Percentiles rank a stretch among this genome's conserved stretches.
Evolutionary conservation across 1,139 yeast species (phyloP).

Genomic region (Nematodospora anomalae): DNA sequence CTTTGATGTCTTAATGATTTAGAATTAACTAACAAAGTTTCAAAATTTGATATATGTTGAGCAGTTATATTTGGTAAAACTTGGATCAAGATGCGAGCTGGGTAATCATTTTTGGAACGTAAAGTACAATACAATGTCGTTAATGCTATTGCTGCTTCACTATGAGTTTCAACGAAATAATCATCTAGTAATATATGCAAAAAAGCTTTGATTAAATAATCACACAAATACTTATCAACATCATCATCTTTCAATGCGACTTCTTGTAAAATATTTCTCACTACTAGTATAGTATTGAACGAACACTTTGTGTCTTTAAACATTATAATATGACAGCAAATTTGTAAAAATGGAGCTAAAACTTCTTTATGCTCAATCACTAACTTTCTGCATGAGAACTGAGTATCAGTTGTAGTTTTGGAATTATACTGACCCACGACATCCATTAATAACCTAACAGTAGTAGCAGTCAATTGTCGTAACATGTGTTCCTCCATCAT

Average conservation of each 20-base stretch:
- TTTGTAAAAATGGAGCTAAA: constrained; percentile 74
- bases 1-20: constrained; percentile 73
- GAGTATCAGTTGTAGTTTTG: constrained; percentile 53
- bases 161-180: constrained; percentile 81
- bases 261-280: constrained; percentile 69
- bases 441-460: constrained; percentile 86
- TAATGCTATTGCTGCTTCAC: constrained; percentile 86
- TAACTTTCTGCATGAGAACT: constrained; percentile 61
- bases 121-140: constrained; percentile 77
- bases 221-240: constrained; percentile 76
- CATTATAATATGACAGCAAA: constrained; percentile 74
- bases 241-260: constrained; percentile 68
- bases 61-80: constrained; percentile 46
- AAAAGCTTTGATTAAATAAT: constrained; percentile 49
- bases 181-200: constrained; percentile 64
- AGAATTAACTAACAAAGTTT: constrained; percentile 57
- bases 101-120: constrained; percentile 60
- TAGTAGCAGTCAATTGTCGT: constrained; percentile 89
- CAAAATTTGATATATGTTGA: constrained; percentile 53
- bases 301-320: constrained; percentile 92
- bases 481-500: constrained; percentile 97
- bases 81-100: constrained; percentile 49
- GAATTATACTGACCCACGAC: constrained; percentile 72
- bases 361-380: constrained; percentile 66
- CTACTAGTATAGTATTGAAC: constrained; percentile 79